Evolutionary conservation across 768 basidiomycete species (phyloP), one percentile per base, ranked within the genome.

Genomic region (Pulveroboletus ravenelii): DNA sequence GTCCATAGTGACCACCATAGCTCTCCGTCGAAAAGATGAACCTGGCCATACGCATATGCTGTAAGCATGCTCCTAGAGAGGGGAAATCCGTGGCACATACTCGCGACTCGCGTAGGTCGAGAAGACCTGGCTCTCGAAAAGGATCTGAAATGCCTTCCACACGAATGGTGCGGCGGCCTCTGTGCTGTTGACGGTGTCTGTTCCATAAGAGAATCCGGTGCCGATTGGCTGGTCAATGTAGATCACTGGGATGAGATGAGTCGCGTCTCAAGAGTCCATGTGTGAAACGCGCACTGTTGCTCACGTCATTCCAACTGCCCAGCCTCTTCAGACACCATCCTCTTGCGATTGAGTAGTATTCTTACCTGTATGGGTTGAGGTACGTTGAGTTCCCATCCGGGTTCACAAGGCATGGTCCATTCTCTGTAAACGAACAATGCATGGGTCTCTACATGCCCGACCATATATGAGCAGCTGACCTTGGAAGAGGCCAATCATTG

Each of bases 201-300:
- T 72, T 14, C 84, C 82, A 48, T 75, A 78, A 0, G 83, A 85
- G 59, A 84, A 84, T 4, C 84, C 82, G 0, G 81, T 77, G 0
- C 81, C 81, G 34, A 85, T 79, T 5, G 83, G 84, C 58, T 85
- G 82, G 61, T 85, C 83, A 30, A 85, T 80, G 60, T 85, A 85
- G 31, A 86, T 79, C 66, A 86, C 83, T 85, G 45, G 1, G 12
- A 5, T n/a, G 9, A 8, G 1, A 48, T 43, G 42, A 42, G 42
- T 37, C 15, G 17, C 25, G 15, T n/a, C 7, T 20, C 25, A 17
- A 36, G 32, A 34, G n/a, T 15, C 36, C 30, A 12, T 20, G 23
- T n/a, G 12, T 23, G 27, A 10, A 8, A 9, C 20, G 60, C 80
- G 35, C 43, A 84, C 84, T 77, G 53, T 86, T 86, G 67, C 78